Base-by-base conservation (phyloP, 106 monocot species). In the Apostasia ramifera region DNA sequence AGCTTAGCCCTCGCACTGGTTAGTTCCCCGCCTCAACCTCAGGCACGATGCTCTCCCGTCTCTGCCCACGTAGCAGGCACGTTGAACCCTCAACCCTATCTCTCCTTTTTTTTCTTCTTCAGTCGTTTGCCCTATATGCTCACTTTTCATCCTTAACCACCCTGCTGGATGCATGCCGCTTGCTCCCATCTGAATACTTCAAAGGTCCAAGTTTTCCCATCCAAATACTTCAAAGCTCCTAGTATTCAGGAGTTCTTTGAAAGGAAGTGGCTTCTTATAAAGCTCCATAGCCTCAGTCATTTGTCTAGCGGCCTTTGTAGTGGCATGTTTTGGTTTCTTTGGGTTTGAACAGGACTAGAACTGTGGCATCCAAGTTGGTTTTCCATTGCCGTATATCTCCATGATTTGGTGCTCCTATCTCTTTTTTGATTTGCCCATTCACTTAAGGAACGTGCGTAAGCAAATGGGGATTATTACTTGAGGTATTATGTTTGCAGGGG, bases 51-150 rank as follows among this genome's bases (percentile, higher is more conserved):
- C 62, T 62, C 2, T 45, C 44, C 11, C 65, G 48, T 47, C 26
- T 65, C 46, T 65, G 14, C 62, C n/a, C 44, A 7, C 65, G 15
- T 3, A 40, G 14, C 47, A 65, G 65, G 65, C 47, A 65, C 48
- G 65, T 47, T 47, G 47, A 64, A 65, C n/a, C 13, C 65, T 65
- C 47, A 65, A 48, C 48, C 47, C 46, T 11, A 48, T 26, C 8
- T 26, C 26, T 26, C 26, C 26, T 26, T 26, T 26, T 26, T 26
- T 26, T 26, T 26, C 26, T 26, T 26, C 26, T 26, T 26, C 26
- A 26, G 26, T 26, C 26, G 26, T 26, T 26, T 26, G 26, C 26
- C 26, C 26, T 26, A 26, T 26, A 26, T 26, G 26, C 26, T n/a
- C 26, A 26, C 0, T 26, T 26, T 26, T 26, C 26, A 26, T 26